Conservation (phyloP, 306 rosid species). For the Ormosia semicastrata region DNA sequence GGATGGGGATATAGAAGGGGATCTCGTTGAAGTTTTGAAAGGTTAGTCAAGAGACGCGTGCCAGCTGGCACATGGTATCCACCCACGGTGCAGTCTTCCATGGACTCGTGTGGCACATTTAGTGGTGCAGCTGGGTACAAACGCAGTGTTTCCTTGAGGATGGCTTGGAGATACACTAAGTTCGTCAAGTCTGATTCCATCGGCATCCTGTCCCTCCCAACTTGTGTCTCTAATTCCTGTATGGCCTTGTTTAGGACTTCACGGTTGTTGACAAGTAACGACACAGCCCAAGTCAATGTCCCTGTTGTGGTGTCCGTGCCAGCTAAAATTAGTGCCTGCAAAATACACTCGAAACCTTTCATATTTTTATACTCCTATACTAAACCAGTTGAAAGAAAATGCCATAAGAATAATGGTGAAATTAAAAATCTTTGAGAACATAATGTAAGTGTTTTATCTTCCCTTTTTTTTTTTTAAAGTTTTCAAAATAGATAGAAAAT, state of each 20-base stretch:
- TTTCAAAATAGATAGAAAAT: background rate
- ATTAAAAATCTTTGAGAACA: too few relatives aligned
- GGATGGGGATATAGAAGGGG: background rate
- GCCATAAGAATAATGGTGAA: background rate
- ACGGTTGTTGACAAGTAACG: conserved; percentile 32
- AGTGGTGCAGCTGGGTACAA: conserved; percentile 53
- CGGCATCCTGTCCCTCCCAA: conserved; percentile 3
- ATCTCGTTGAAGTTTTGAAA: conserved; percentile 45
- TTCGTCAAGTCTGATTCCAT: conserved; percentile 38
- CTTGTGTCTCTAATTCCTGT: conserved; percentile 27
- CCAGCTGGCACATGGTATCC: conserved; percentile 44
- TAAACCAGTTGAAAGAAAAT: background rate
- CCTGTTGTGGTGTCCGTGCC: conserved; percentile 31
- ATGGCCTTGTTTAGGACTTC: conserved; percentile 21
- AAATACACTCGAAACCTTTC: background rate
- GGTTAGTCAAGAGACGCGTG: conserved; percentile 43
- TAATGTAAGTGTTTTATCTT: too few relatives aligned
- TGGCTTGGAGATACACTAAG: conserved; percentile 44
- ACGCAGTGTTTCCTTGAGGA: conserved; percentile 52
- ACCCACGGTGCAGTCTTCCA: conserved; percentile 44
- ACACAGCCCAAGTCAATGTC: conserved; percentile 38
- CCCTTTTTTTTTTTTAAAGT: background rate
- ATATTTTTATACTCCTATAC: background rate
- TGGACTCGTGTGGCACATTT: conserved; percentile 26
- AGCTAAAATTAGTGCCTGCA: conserved; percentile 24